A percentile compares a stretch with the other conserved stretches of the same genome.
Conservation (phyloP, 169 alveolate genomes). For the Cytauxzoon felis region DNA sequence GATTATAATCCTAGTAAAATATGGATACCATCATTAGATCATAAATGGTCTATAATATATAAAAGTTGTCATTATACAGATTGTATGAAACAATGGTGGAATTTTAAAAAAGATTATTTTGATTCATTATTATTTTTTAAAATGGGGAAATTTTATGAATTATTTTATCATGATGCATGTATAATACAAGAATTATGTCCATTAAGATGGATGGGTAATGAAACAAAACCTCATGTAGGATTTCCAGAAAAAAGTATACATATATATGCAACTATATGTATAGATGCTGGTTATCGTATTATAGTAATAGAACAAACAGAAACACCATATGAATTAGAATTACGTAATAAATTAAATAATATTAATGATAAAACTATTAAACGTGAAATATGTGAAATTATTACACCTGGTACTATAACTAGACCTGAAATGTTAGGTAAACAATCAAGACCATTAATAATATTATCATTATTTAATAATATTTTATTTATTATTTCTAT, state of each 20-base stretch:
- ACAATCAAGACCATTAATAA: conserved; percentile 67
- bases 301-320: conserved; percentile 99
- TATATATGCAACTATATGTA: conserved; percentile 86
- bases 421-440: conserved; percentile 76
- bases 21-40: conserved; percentile 87
- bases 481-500: conserved; percentile 10
- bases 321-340: conserved; percentile 92
- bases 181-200: conserved; percentile 89
- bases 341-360: conserved; percentile 77
- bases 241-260: conserved; percentile 98
- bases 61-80: conserved; percentile 88
- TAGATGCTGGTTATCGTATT: conserved; percentile 91
- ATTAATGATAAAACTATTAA: conserved; percentile 84
- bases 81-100: conserved; percentile 98
- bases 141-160: conserved; percentile 93
- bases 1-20: conserved; percentile 90
- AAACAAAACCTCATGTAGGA: conserved; percentile 96
- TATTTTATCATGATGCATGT: conserved; percentile 92
- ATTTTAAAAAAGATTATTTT: conserved; percentile 88
- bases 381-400: conserved; percentile 89
- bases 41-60: conserved; percentile 77
- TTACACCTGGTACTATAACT: conserved; percentile 89
- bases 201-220: conserved; percentile 97
- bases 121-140: conserved; percentile 95
- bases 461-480: conserved; percentile 24